phyloP scores from a whole-genome alignment of 1,284 basidiomycete genomes.

The Cryptococcus sp. region DNA sequence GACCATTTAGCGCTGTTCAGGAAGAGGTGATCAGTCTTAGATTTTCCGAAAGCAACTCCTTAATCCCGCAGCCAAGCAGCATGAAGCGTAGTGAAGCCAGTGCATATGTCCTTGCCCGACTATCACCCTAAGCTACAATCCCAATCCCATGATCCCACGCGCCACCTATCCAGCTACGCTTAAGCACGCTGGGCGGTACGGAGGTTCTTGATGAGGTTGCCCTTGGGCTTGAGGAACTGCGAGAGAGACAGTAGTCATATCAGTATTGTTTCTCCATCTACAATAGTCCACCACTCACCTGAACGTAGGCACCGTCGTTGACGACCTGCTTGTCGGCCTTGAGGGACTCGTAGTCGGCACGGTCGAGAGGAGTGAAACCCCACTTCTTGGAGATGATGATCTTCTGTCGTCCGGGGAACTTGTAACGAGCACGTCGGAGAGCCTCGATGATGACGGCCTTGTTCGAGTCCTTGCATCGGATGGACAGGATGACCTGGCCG shows the following conservation, averaged over 20 bases:
- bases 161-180: slow-evolving; percentile 12
- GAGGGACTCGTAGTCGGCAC: slow-evolving; percentile 83
- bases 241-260: slow-evolving; percentile 58
- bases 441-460: slow-evolving; percentile 92
- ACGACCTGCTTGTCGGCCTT: slow-evolving; percentile 86
- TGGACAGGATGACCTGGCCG: slow-evolving; percentile 94
- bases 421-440: slow-evolving; percentile 95
- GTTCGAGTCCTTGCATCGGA: slow-evolving; percentile 89
- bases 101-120: slow-evolving; percentile 7
- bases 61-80: not conserved
- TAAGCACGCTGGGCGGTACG: slow-evolving; percentile 74
- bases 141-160: slow-evolving; percentile 3
- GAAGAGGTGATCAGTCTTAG: too few species aligned
- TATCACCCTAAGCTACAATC: not conserved
- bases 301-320: slow-evolving; percentile 60
- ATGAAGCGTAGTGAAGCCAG: not conserved
- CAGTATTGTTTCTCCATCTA: slow-evolving; percentile 5
- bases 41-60: not conserved
- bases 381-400: slow-evolving; percentile 97
- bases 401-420: slow-evolving; percentile 99
- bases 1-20: too few species aligned
- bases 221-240: slow-evolving; percentile 89
- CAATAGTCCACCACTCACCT: slow-evolving; percentile 58
- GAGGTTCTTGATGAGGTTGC: slow-evolving; percentile 80
- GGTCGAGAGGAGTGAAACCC: slow-evolving; percentile 95